Base-by-base conservation (phyloP, 495 filamentous ascomycete genomes). In the Massariosphaeria phaeospora region DNA sequence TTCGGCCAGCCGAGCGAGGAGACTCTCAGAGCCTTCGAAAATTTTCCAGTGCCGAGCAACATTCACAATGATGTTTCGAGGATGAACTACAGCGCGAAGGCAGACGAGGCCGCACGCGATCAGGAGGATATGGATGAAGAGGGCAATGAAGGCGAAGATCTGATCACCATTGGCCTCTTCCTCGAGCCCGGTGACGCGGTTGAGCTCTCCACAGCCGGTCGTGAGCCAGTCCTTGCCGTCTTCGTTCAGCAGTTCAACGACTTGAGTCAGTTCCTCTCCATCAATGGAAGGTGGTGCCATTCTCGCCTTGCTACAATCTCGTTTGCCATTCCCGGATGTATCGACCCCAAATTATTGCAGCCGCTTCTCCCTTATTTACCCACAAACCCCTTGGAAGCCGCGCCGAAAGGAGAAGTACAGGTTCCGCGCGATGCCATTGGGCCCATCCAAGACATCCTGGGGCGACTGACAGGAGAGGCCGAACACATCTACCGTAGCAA, bases 161-260 rank as follows among this genome's bases (percentile, higher is more conserved):
- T 61, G 30, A 50, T 45, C 15, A 50, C 61, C 39, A 30, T 64
- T 6, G 39, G 44, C 23, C 20, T 61, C 7, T 67, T 64, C 42
- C 69, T 93, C 12, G 70, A 80, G 25, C 76, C 81, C 7, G 89
- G 89, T 11, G 89, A 94, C 65, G 66, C 94, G 50, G 79, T 91
- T 2, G 86, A 85, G 53, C 57, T 89, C 7, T 57, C 57, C 79
- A 68, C 68, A 1, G 52, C 67, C 2, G 70, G 72, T n/a, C 72
- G 70, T 21, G 60, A 76, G 5, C 67, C 78, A 42, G 72, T 71
- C 3, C 70, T 86, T n/a, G 85, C 81, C 24, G 76, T 94, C 24
- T 90, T 84, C 63, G 72, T 91, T 11, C 80, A 80, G 18, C 76
- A 79, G 12, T 64, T 86, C 44, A 76, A 80, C 38, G 73, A 71